Evolutionary conservation across 2,329 filamentous ascomycete genomes (phyloP).

Genomic region (Seiridium unicorne): DNA sequence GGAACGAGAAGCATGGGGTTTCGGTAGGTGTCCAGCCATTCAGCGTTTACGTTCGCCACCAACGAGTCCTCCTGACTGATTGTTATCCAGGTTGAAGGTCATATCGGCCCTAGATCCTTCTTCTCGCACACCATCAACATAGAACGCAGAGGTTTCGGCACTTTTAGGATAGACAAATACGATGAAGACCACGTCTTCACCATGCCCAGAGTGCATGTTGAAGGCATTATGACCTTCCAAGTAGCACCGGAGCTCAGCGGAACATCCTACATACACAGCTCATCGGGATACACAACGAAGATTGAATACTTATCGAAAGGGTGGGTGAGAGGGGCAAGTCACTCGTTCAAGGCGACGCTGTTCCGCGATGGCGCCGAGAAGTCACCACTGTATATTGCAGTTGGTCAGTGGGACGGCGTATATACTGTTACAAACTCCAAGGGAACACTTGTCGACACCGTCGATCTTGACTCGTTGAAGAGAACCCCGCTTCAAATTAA

Average conservation of each 20-base stretch:
- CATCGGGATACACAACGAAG: conserved; percentile 81
- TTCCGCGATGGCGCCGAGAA: conserved; percentile 65
- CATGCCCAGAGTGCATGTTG: conserved; percentile 87
- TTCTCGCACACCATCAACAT: conserved; percentile 93
- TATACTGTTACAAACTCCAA: conserved; percentile 73
- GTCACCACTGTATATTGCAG: conserved; percentile 74
- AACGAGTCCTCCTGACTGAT: conserved; percentile 7
- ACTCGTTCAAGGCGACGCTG: conserved; percentile 75
- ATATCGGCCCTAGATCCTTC: conserved; percentile 94
- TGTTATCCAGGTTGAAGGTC: conserved; percentile 64
- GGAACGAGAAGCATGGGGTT: conserved; percentile 81
- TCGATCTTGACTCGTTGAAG: conserved; percentile 55
- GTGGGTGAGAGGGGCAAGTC: conserved; percentile 95
- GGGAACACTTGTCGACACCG: conserved; percentile 55
- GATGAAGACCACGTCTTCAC: conserved; percentile 73
- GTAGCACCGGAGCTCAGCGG: conserved; percentile 92
- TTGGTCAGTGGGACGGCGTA: conserved; percentile 85
- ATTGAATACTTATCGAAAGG: conserved; percentile 93
- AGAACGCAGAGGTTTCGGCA: conserved; percentile 89
- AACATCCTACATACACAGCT: conserved; percentile 80
- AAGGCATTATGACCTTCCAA: conserved; percentile 81
- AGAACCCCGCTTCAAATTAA: conserved; percentile 70
- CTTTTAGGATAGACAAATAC: conserved; percentile 61
- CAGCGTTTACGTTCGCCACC: neutral
- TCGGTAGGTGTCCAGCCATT: conserved; percentile 12